Evolutionary conservation across 495 filamentous ascomycete species (phyloP).

Genomic region (Ascobolus immersus): DNA sequence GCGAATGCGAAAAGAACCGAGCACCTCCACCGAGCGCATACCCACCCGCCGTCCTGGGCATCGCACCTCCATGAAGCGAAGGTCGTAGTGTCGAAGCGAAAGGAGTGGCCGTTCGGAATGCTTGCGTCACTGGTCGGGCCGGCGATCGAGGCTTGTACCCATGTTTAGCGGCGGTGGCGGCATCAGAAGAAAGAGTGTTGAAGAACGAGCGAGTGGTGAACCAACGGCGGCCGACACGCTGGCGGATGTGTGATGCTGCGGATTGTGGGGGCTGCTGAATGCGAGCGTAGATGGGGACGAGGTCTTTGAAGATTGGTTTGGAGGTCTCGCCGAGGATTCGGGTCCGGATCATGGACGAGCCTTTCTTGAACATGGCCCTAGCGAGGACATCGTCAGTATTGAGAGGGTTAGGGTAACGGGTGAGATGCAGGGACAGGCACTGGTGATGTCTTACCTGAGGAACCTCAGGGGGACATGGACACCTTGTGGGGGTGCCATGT

Average conservation of each 20-base stretch:
- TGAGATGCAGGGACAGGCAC: neutral
- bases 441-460: constrained; percentile 9
- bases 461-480: constrained; percentile 16
- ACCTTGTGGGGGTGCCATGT: constrained; percentile 13
- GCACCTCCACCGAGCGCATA: constrained; percentile 49
- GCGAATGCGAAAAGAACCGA: constrained; percentile 72
- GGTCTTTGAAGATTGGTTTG: constrained; percentile 3
- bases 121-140: constrained; percentile 24
- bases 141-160: constrained; percentile 1
- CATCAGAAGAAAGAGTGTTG: constrained; percentile 2
- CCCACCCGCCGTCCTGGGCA: constrained; percentile 64
- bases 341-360: constrained; percentile 9
- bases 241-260: constrained; percentile 3
- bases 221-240: constrained; percentile 10
- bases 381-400: neutral
- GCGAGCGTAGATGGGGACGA: constrained; percentile 10
- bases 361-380: constrained; percentile 12
- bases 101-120: constrained; percentile 48
- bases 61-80: constrained; percentile 68
- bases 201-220: constrained; percentile 9
- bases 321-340: constrained; percentile 6
- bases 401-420: neutral
- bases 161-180: neutral
- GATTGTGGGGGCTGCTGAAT: constrained; percentile 2
- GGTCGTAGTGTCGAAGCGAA: constrained; percentile 80